Base-by-base conservation (phyloP, 805 yeast species). In the Monosporozyma aquatica region DNA sequence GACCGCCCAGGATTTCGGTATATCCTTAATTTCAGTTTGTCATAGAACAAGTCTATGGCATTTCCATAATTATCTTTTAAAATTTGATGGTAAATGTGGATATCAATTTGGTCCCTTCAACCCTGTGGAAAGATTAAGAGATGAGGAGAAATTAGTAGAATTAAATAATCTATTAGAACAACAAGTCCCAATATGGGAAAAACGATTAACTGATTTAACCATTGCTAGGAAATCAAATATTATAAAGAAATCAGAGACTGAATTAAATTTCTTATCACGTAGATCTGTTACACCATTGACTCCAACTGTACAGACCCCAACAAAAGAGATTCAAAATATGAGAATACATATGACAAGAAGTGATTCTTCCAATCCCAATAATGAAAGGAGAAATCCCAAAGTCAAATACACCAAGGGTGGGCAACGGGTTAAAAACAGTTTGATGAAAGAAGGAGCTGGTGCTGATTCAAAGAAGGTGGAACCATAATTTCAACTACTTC, bases 31-130 rank as follows among this genome's bases (percentile, higher is more conserved):
- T 29, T 86, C 95, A 0, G 97, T 89, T 8, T 92, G 95, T 38
- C 97, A 89, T 62, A 71, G 97, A 49, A 82, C 95, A 3, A 85
- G 94, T 5, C 67, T 89, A 48, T 89, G 96, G 96, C 84, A 84
- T 60, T 89, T 86, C 68, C 97, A 89, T 62, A 75, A 81, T 47
- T 74, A 76, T 52, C 74, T 89, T 44, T 69, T 89, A 49, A 87
- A 87, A 60, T 86, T 89, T 56, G 89, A 82, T 55, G 94, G 94
- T n/a, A 75, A 76, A 54, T 90, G 90, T 2, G 77, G 78, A 6
- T 84, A 80, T 54, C 59, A 71, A 15, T 76, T 76, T 57, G 69
- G 70, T 5, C 71, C 72, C 48, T 74, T 89, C 42, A 78, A 87
- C 61, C 89, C 95, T 5, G 72, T 72, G 24, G 71, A 75, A 59